These are phyloP conservation scores for Solanum habrochaites DNA, from an alignment of 257 asterid species.

Conservation along the genomic window DNA sequence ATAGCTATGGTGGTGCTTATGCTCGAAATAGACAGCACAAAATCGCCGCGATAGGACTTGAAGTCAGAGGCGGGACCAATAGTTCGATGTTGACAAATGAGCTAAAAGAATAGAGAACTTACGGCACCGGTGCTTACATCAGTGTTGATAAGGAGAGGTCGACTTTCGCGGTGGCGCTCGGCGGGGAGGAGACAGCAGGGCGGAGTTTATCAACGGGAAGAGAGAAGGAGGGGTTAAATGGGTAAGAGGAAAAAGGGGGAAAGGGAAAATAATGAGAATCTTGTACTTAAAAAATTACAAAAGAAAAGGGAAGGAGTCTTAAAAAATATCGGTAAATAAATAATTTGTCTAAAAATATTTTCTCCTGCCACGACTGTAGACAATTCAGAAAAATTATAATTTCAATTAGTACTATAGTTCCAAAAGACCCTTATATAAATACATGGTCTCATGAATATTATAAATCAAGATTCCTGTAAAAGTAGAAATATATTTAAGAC, in stretches of 20 bases:
- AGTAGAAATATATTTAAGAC: too few relatives aligned
- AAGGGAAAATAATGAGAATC: background rate
- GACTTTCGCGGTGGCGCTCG: background rate
- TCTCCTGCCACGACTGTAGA: accelerated
- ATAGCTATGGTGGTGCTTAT: background rate
- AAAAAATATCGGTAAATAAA: too few relatives aligned
- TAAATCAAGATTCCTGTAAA: too few relatives aligned
- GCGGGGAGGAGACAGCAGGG: background rate
- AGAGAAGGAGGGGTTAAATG: background rate
- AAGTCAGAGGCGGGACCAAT: background rate
- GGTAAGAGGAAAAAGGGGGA: background rate
- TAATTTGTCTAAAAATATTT: too few relatives aligned
- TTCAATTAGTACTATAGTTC: too few relatives aligned
- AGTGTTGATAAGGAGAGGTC: background rate
- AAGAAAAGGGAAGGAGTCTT: too few relatives aligned
- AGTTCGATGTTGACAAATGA: background rate
- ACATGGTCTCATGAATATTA: too few relatives aligned
- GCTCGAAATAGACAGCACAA: background rate
- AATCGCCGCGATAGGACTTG: background rate
- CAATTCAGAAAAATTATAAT: too few relatives aligned
- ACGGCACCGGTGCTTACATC: background rate
- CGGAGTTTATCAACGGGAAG: background rate
- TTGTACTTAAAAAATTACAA: background rate
- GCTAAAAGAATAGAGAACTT: background rate
- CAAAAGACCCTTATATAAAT: too few relatives aligned